Evolutionary conservation across 805 yeast genomes (phyloP).

Genomic region (Kazachstania psychrophila): DNA sequence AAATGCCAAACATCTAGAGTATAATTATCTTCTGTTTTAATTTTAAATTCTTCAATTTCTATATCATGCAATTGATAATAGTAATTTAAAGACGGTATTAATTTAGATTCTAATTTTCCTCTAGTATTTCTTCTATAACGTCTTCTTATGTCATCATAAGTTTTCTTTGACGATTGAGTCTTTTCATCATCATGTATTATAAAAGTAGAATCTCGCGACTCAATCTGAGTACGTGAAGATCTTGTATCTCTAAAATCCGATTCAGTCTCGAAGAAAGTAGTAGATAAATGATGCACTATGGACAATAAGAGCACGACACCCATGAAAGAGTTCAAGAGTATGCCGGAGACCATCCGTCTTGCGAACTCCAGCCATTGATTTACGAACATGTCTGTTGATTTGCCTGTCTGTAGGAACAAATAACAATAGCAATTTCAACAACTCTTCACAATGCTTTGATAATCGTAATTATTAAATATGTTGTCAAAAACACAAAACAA

Average conservation of each 20-base stretch:
- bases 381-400: too few relatives aligned
- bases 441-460: background rate
- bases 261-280: constrained; percentile 4
- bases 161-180: background rate
- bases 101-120: constrained; percentile 19
- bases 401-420: too few relatives aligned
- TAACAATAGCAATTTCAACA: too few relatives aligned
- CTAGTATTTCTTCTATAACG: background rate
- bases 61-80: constrained; percentile 58
- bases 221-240: constrained; percentile 4
- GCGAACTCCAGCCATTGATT: background rate
- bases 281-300: constrained; percentile 3
- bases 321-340: constrained; percentile 4
- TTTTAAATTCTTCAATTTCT: constrained; percentile 46
- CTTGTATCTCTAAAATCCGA: constrained; percentile 7
- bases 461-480: too few relatives aligned
- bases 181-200: constrained; percentile 4
- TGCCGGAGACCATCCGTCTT: constrained; percentile 2
- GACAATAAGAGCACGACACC: constrained; percentile 3
- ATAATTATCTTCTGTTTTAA: constrained; percentile 78
- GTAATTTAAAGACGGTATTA: constrained; percentile 52
- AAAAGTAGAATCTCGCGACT: background rate
- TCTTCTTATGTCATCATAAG: constrained; percentile 1
- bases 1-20: constrained; percentile 50
- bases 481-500: too few relatives aligned